These are phyloP conservation scores for Wallacemonas sp. DNA, from an alignment of 208 protist genomes.

Conservation along the genomic window DNA sequence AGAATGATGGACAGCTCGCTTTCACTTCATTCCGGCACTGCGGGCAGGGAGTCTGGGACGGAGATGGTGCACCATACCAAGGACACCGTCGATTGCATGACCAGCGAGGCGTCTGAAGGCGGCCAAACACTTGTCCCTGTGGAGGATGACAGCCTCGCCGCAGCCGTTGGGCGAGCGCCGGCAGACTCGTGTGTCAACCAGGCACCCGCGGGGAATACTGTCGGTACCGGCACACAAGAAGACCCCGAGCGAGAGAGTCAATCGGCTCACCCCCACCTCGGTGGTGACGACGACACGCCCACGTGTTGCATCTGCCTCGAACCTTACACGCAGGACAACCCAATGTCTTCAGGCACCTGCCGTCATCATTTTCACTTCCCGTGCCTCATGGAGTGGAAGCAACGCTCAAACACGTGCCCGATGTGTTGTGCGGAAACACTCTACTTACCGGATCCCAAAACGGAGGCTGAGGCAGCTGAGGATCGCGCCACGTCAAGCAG, in stretches of 20 bases:
- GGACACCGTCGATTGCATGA: not conserved
- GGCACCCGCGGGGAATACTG: not conserved
- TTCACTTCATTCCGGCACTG: too few species aligned
- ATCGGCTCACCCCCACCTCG: not conserved
- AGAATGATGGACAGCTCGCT: too few species aligned
- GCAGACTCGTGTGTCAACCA: too few species aligned
- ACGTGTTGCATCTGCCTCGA: slow-evolving; percentile 79
- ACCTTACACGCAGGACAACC: slow-evolving; percentile 60
- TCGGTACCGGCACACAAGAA: not conserved
- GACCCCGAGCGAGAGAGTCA: not conserved
- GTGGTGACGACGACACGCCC: slow-evolving; percentile 31
- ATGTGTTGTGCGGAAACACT: slow-evolving; percentile 67
- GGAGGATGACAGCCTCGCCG: slow-evolving; percentile 1
- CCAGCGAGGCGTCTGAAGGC: not conserved
- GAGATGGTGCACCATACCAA: not conserved
- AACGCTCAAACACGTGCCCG: slow-evolving; percentile 73
- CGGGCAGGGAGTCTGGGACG: too few species aligned
- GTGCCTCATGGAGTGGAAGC: slow-evolving; percentile 76
- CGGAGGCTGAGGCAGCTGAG: slow-evolving; percentile 7
- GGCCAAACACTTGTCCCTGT: not conserved
- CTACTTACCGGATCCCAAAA: slow-evolving; percentile 28
- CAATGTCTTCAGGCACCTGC: slow-evolving; percentile 49
- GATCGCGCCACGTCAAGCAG: slow-evolving; percentile 8
- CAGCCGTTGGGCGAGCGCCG: not conserved
- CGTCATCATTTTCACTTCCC: slow-evolving; percentile 71